Conservation (phyloP, 495 filamentous ascomycete species). For the Daldinia grandis region DNA sequence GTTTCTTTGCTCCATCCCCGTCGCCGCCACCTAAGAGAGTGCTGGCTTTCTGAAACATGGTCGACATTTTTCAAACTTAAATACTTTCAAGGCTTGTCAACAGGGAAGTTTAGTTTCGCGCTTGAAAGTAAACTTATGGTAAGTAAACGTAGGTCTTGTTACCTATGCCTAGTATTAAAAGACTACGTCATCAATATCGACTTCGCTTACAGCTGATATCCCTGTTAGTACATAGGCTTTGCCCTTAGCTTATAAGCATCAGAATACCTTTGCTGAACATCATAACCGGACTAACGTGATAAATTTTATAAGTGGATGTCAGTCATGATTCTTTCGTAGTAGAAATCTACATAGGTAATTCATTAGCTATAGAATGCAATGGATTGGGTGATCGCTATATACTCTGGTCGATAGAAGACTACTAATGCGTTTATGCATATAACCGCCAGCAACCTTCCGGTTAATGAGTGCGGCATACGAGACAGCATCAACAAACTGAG, state of each 20-base stretch:
- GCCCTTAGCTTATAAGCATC: not conserved
- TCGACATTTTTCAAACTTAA: slow-evolving; percentile 21
- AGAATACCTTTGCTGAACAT: not conserved
- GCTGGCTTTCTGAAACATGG: slow-evolving; percentile 39
- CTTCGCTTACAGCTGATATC: slow-evolving; percentile 15
- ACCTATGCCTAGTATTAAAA: slow-evolving; percentile 3
- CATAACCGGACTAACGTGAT: not conserved
- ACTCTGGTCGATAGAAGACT: not conserved
- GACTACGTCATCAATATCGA: slow-evolving; percentile 30
- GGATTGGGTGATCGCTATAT: not conserved
- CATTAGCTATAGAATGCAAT: not conserved
- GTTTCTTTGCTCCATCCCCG: slow-evolving; percentile 17
- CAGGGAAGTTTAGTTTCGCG: not conserved
- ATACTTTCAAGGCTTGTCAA: not conserved
- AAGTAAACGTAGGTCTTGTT: not conserved
- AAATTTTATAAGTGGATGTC: not conserved
- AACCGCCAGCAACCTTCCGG: not conserved
- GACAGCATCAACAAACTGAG: not conserved
- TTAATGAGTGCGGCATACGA: not conserved
- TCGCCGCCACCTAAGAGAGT: slow-evolving; percentile 26
- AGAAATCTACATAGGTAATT: not conserved
- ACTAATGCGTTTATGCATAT: not conserved
- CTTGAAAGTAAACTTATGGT: not conserved
- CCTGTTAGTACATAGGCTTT: slow-evolving; percentile 8
- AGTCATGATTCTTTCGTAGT: not conserved